phyloP scores from a whole-genome alignment of 805 yeast species.

The Debaryomyces castellii region DNA sequence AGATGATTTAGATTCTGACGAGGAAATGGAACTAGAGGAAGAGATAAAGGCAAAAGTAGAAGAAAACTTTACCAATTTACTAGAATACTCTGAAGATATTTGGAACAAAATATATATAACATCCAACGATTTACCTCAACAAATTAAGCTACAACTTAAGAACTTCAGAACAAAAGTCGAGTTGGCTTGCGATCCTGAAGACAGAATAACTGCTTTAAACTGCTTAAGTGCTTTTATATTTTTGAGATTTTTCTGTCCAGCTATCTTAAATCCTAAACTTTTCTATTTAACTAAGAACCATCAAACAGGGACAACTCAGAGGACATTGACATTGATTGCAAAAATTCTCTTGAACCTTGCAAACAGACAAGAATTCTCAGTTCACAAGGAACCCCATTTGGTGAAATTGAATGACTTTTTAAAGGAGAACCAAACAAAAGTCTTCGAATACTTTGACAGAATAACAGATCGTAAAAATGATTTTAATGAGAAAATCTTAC shows the following conservation, averaged over 20 bases:
- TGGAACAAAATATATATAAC: conserved; percentile 70
- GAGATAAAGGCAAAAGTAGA: conserved; percentile 36
- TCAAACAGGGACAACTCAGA: conserved; percentile 67
- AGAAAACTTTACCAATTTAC: conserved; percentile 49
- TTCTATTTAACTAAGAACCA: conserved; percentile 71
- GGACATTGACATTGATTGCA: conserved; percentile 79
- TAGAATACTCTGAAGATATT: conserved; percentile 50
- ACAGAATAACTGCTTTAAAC: conserved; percentile 56
- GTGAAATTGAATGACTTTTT: conserved; percentile 69
- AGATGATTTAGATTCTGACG: conserved; percentile 21
- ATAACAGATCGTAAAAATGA: conserved; percentile 71
- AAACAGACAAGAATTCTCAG: conserved; percentile 67
- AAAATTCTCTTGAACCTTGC: conserved; percentile 79
- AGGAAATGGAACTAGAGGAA: conserved; percentile 35
- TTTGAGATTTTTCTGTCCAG: conserved; percentile 67
- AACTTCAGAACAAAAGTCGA: conserved; percentile 65
- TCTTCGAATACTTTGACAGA: conserved; percentile 68
- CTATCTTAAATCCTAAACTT: conserved; percentile 83
- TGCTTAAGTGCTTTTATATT: conserved; percentile 84
- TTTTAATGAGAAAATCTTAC: conserved; percentile 56
- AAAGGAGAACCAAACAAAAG: conserved; percentile 51
- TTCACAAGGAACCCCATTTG: conserved; percentile 83
- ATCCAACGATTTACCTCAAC: conserved; percentile 71
- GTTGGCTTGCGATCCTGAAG: conserved; percentile 55
- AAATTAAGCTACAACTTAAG: conserved; percentile 63